phyloP scores from a whole-genome alignment of 2,329 filamentous ascomycete species.

The Trichoderma breve region DNA sequence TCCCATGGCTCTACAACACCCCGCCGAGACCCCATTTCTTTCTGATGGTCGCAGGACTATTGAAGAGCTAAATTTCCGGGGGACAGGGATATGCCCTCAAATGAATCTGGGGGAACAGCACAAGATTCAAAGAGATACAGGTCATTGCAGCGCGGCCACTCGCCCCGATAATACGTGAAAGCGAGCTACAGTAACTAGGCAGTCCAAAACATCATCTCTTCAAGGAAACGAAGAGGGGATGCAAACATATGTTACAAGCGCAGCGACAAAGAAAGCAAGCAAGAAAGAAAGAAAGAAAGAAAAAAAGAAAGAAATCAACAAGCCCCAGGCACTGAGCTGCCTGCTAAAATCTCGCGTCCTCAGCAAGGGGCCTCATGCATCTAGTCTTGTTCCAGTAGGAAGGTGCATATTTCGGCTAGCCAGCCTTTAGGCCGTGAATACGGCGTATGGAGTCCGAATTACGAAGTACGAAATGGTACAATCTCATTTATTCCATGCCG shows the following conservation, averaged over 20 bases:
- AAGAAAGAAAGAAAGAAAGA: neutral
- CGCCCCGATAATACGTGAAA: neutral
- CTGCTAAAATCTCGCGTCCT: neutral
- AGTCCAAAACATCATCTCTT: neutral
- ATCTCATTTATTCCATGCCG: neutral
- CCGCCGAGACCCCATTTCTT: slow-evolving; percentile 8
- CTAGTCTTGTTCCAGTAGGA: slow-evolving; percentile 17
- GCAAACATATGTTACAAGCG: neutral
- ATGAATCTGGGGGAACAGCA: slow-evolving; percentile 12
- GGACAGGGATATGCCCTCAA: slow-evolving; percentile 11
- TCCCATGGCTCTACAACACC: slow-evolving; percentile 1
- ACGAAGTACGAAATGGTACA: slow-evolving; percentile 2
- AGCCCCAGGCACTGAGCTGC: neutral
- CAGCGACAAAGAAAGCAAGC: neutral
- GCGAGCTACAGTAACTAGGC: neutral
- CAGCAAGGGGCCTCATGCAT: slow-evolving; percentile 11
- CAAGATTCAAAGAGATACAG: neutral
- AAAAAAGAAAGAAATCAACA: neutral
- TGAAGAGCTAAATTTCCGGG: slow-evolving; percentile 23
- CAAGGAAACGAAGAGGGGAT: neutral
- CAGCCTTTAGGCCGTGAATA: slow-evolving; percentile 5
- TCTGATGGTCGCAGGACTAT: slow-evolving; percentile 21
- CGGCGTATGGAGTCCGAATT: neutral
- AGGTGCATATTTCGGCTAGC: slow-evolving; percentile 16
- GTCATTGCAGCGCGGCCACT: neutral